phyloP scores from a whole-genome alignment of 768 basidiomycete species.

The Mycena filopes region DNA sequence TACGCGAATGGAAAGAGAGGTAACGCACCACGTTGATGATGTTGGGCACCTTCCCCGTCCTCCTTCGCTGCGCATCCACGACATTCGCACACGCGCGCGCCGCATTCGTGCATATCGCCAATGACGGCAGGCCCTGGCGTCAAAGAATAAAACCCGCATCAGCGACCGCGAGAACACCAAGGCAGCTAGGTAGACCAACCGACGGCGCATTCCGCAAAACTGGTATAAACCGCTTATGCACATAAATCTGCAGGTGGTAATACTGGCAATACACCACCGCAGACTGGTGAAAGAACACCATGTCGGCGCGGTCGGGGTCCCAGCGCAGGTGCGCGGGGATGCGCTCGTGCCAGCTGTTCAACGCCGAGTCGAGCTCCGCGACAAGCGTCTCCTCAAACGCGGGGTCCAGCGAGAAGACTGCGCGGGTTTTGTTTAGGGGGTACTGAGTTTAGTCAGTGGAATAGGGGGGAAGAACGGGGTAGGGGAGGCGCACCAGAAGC shows the following conservation, averaged over 20 bases:
- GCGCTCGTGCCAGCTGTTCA: not conserved
- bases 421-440: not conserved
- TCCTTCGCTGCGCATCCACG: slow-evolving; percentile 60
- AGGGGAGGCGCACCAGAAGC: slow-evolving; percentile 56
- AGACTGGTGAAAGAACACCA: slow-evolving; percentile 63
- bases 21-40: slow-evolving; percentile 46
- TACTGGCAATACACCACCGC: slow-evolving; percentile 59
- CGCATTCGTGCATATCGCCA: slow-evolving; percentile 88
- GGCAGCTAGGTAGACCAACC: no score
- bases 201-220: slow-evolving; percentile 55
- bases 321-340: slow-evolving; percentile 46
- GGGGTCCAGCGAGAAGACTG: not conserved
- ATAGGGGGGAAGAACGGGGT: not conserved
- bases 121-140: slow-evolving; percentile 39
- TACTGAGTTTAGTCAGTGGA: not conserved
- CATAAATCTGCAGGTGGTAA: slow-evolving; percentile 38
- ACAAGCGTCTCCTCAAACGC: not conserved
- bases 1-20: not conserved
- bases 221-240: slow-evolving; percentile 82
- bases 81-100: slow-evolving; percentile 82
- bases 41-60: slow-evolving; percentile 43
- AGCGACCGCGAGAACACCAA: no score
- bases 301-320: slow-evolving; percentile 50
- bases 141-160: no score
- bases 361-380: slow-evolving; percentile 3